phyloP scores from a whole-genome alignment of 306 rosid genomes.

The Trichosanthes cucumerina region DNA sequence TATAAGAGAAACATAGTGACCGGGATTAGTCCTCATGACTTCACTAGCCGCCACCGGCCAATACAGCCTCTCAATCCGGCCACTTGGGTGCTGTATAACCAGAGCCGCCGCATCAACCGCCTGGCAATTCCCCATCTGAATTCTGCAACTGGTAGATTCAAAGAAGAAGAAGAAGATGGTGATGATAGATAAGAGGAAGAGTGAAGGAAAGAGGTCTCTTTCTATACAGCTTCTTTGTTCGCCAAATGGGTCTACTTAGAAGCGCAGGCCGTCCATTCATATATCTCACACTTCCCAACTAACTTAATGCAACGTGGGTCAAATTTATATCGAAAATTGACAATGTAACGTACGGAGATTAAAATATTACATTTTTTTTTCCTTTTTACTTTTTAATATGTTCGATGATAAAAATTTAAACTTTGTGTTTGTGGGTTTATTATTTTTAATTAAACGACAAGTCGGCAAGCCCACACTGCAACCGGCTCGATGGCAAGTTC shows the following conservation, averaged over 20 bases:
- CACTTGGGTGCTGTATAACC: slow-evolving; percentile 87
- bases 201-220: slow-evolving; percentile 43
- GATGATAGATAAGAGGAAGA: slow-evolving; percentile 18
- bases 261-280: slow-evolving; percentile 21
- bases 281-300: slow-evolving; percentile 27
- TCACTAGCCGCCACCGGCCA: slow-evolving; percentile 71
- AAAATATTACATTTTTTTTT: not conserved
- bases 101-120: slow-evolving; percentile 98
- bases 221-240: slow-evolving; percentile 55
- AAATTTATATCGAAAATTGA: slow-evolving; percentile 24
- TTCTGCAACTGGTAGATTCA: not conserved
- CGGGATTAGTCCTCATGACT: slow-evolving; percentile 80
- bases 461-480: slow-evolving; percentile 24
- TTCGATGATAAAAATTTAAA: slow-evolving; percentile 6
- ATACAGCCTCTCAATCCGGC: slow-evolving; percentile 76
- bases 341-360: slow-evolving; percentile 27
- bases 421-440: not conserved
- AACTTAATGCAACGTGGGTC: slow-evolving; percentile 35
- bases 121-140: slow-evolving; percentile 84
- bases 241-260: slow-evolving; percentile 8
- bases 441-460: slow-evolving; percentile 10
- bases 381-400: not conserved
- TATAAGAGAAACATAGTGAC: slow-evolving; percentile 84
- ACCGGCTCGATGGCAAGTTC: slow-evolving; percentile 40
- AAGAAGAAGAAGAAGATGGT: not conserved